Conservation (phyloP, 306 rosid species). For the Senna siamea region DNA sequence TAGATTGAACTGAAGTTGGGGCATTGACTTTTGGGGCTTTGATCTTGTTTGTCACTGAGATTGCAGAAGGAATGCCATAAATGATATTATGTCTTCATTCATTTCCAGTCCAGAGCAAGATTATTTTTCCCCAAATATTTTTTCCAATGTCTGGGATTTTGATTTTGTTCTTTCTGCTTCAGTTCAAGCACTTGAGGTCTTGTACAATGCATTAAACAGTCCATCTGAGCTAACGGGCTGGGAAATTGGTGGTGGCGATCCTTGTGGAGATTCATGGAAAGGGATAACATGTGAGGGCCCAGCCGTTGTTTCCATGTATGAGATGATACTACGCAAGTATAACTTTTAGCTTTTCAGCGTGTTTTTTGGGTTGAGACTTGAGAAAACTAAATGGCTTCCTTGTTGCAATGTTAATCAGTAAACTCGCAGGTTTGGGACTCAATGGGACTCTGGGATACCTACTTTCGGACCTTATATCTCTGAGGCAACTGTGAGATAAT, state of each 20-base stretch:
- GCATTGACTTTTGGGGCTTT: constrained; percentile 40
- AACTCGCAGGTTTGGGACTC: constrained; percentile 83
- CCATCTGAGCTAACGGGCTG: constrained; percentile 82
- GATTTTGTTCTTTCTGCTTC: constrained; percentile 40
- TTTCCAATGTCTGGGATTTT: not conserved
- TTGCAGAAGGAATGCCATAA: constrained; percentile 35
- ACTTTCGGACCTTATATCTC: constrained; percentile 76
- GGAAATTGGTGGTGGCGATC: constrained; percentile 84
- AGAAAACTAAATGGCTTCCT: constrained; percentile 37
- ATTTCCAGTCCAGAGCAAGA: constrained; percentile 6
- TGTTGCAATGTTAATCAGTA: constrained; percentile 55
- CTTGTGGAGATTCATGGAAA: constrained; percentile 89
- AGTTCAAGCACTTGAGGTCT: constrained; percentile 89
- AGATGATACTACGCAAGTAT: constrained; percentile 1
- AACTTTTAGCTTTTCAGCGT: not conserved
- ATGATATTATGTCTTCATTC: constrained; percentile 30
- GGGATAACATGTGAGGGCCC: constrained; percentile 92
- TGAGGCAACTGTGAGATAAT: constrained; percentile 75
- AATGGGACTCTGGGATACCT: constrained; percentile 86
- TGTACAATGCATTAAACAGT: constrained; percentile 76
- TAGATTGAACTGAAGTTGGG: constrained; percentile 21
- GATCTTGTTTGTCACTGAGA: constrained; percentile 31
- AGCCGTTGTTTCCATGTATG: constrained; percentile 89
- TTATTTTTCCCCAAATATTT: not conserved
- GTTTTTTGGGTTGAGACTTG: constrained; percentile 17